Evolutionary conservation across 2,329 filamentous ascomycete species (phyloP), one percentile per base, ranked within the genome.

Genomic region (Aspergillus brasiliensis): DNA sequence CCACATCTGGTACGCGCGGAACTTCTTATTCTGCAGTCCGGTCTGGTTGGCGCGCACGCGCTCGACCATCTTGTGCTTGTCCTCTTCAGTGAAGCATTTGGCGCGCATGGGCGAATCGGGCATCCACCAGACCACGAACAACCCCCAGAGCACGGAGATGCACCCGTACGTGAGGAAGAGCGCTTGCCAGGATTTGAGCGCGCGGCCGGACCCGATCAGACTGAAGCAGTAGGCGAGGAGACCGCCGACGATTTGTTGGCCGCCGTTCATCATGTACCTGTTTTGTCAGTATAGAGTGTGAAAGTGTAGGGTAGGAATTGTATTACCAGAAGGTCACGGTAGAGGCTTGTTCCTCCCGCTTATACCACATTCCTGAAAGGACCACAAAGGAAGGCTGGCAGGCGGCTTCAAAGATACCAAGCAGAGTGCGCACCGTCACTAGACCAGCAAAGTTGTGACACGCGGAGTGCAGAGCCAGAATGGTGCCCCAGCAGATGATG

Each of bases 231-330:
- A 86, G 0, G 88, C 88, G 0, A 91, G 78, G 0, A 91, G 81
- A 5, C 89, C 89, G 31, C 88, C 88, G 7, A 91, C 86, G 53
- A 91, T 88, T 69, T 91, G 88, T 69, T 91, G 88, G 0, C 81
- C 82, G 2, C 89, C 88, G 70, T 91, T 91, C 87, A 91, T 91
- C 85, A 90, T 90, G 73, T 89, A 88, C 75, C 78, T 78, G 37
- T 8, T 3, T 3, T 5, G n/a, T 64, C 54, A 48, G 19, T 7
- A 23, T 10, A 11, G 19, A 27, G 17, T 19, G n/a, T 19, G 6
- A 42, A 27, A 8, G 3, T 2, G 6, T 31, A 52, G 38, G 47
- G 23, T 8, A 11, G 4, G 23, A 62, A 67, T 62, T n/a, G n/a
- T n/a, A n/a, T n/a, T 80, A 86, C 88, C 88, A 91, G 73, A 86